Conservation (phyloP, 2,329 filamentous ascomycete species). For the Pseudopyricularia javanii region DNA sequence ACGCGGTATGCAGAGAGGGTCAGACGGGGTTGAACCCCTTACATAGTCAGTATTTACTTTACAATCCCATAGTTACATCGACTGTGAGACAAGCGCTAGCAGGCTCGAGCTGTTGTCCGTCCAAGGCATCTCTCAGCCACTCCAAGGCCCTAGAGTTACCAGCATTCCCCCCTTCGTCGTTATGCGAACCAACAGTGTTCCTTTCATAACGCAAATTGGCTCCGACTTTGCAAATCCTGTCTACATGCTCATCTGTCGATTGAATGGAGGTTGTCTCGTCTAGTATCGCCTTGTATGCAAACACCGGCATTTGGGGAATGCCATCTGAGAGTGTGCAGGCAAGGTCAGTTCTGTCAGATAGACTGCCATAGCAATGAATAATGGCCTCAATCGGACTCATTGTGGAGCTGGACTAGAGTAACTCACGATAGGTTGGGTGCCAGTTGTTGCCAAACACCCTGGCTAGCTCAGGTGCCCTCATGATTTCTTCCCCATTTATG, state of each 20-base stretch:
- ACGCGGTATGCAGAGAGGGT: too few species aligned
- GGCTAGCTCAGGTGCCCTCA: not conserved
- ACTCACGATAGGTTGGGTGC: not conserved
- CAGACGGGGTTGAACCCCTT: too few species aligned
- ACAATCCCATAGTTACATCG: not conserved
- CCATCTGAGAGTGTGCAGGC: constrained; percentile 21
- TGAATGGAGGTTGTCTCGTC: constrained; percentile 18
- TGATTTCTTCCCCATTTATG: not conserved
- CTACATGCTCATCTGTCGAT: not conserved
- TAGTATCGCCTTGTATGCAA: constrained; percentile 30
- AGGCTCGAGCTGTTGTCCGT: not conserved
- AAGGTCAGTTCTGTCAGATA: too few species aligned
- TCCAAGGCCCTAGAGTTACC: not conserved
- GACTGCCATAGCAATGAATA: too few species aligned
- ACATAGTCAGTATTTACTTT: too few species aligned
- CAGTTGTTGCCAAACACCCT: not conserved
- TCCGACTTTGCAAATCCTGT: not conserved
- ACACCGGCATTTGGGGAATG: constrained; percentile 29
- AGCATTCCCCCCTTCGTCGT: not conserved
- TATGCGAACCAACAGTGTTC: not conserved
- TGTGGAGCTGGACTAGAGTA: not conserved
- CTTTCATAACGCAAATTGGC: not conserved
- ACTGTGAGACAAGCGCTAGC: not conserved
- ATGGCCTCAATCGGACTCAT: too few species aligned
- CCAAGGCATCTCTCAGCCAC: not conserved